Conservation (phyloP, 495 filamentous ascomycete genomes). For the Neurospora intermedia region DNA sequence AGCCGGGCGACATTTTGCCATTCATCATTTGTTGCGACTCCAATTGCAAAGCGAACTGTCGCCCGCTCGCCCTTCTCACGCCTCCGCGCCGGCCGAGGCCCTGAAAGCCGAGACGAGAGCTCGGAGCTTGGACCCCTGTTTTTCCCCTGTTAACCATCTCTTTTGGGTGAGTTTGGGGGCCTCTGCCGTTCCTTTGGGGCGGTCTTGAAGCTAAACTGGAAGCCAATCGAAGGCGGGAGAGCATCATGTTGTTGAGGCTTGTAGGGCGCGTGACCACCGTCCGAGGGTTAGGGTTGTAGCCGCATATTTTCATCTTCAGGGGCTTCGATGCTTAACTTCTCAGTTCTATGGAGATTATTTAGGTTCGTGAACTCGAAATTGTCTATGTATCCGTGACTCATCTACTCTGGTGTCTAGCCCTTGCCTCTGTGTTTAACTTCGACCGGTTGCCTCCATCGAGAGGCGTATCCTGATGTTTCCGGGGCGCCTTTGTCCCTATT, state of each 20-base stretch:
- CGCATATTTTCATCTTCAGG: neutral
- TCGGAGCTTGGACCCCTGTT: neutral
- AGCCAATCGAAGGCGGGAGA: conserved; percentile 6
- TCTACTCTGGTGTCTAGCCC: neutral
- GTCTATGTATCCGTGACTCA: neutral
- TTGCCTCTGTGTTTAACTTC: neutral
- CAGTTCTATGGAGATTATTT: neutral
- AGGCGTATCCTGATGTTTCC: neutral
- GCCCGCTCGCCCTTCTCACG: neutral
- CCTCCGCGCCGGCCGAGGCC: neutral
- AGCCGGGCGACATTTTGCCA: neutral
- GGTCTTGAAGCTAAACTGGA: conserved; percentile 1
- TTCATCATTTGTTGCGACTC: neutral
- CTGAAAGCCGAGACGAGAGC: neutral
- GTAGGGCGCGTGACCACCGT: neutral
- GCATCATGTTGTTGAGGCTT: neutral
- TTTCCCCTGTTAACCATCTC: neutral
- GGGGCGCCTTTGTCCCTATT: neutral
- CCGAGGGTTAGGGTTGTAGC: neutral
- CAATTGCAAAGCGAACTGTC: neutral
- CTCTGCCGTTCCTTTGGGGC: neutral
- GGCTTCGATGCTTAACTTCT: neutral
- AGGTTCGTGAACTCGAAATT: neutral
- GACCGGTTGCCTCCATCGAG: neutral
- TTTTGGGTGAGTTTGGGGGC: neutral